These are phyloP conservation scores for Cercophora scortea DNA, from an alignment of 495 filamentous ascomycete species.

Conservation along the genomic window DNA sequence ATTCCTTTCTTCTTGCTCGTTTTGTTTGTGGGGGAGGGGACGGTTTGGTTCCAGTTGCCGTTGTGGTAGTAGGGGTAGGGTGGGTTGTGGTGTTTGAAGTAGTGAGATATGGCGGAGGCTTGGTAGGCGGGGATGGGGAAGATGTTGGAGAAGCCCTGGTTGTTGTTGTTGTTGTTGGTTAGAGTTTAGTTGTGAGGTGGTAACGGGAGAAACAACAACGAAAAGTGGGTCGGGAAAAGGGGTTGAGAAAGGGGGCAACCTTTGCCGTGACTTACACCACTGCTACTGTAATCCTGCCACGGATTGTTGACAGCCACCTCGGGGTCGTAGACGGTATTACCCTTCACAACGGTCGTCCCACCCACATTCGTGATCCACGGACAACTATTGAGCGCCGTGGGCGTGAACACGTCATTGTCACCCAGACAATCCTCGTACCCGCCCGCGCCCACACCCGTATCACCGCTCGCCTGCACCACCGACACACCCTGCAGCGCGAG, in stretches of 20 bases:
- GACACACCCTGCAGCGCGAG: conserved; percentile 53
- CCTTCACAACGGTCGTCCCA: conserved; percentile 2
- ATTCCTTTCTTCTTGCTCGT: not conserved
- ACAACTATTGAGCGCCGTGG: conserved; percentile 12
- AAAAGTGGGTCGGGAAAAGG: too few relatives aligned
- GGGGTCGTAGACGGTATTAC: not conserved
- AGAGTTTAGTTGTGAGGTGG: not conserved
- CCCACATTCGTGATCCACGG: conserved; percentile 25
- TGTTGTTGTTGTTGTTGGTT: conserved; percentile 3
- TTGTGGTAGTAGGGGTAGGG: not conserved
- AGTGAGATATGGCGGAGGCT: conserved; percentile 37
- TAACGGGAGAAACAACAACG: too few relatives aligned
- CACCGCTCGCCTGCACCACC: conserved; percentile 49
- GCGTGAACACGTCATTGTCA: conserved; percentile 11
- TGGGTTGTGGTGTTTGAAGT: conserved; percentile 28
- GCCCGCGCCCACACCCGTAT: conserved; percentile 44
- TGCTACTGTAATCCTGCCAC: not conserved
- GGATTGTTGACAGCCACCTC: not conserved
- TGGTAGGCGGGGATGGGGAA: conserved; percentile 55
- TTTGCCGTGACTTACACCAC: not conserved
- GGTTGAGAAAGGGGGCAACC: too few relatives aligned
- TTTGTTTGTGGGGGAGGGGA: too few relatives aligned
- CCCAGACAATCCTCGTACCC: conserved; percentile 7
- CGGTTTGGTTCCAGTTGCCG: not conserved
- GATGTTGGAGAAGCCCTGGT: conserved; percentile 62